Base-by-base conservation (phyloP, 306 rosid genomes). In the Lupinus albus region DNA sequence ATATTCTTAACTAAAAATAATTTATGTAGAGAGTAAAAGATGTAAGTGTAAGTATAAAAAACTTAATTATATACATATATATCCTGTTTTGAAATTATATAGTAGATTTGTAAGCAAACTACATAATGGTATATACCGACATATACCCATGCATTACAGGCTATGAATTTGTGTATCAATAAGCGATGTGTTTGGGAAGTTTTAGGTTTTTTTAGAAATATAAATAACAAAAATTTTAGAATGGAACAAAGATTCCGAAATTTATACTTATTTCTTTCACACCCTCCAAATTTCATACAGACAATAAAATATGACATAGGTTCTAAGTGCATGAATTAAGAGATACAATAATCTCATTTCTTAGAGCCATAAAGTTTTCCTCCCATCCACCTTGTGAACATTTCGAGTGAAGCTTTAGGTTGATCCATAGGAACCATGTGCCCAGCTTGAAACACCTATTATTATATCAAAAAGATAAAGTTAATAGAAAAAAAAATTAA, bases 401-500 rank as follows among this genome's bases (percentile, higher is more conserved):
- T 85, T 18, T 86, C 70, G 57, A 91, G 79, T 61, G 97, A 84
- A 21, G 87, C 96, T 81, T 88, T 81, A 45, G 97, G 93, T 88
- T 91, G 97, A 80, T 91, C 96, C 97, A 86, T 91, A 28, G 96
- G 96, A 36, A 91, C 97, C 97, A 91, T 75, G 69, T 91, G 97
- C 59, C 97, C 97, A 16, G 97, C 96, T 11, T 45, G 71, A 70
- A 82, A 72, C 20, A 88, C 91, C 92, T 83, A 25, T 70, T 30
- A 7, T 66, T 30, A 6, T 45, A 15, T 15, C 74, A 77, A 41
- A 46, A 8, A 61, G 54, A 7, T 3, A 8, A 59, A 45, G 42
- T 63, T 33, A 15, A n/a, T 13, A 36, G 46, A 58, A 57, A 7
- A 5, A 65, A 17, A 3, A 49, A 62, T 47, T n/a, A 51, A 36